Base-by-base conservation (phyloP, 495 filamentous ascomycete species). In the Aspergillus taichungensis region DNA sequence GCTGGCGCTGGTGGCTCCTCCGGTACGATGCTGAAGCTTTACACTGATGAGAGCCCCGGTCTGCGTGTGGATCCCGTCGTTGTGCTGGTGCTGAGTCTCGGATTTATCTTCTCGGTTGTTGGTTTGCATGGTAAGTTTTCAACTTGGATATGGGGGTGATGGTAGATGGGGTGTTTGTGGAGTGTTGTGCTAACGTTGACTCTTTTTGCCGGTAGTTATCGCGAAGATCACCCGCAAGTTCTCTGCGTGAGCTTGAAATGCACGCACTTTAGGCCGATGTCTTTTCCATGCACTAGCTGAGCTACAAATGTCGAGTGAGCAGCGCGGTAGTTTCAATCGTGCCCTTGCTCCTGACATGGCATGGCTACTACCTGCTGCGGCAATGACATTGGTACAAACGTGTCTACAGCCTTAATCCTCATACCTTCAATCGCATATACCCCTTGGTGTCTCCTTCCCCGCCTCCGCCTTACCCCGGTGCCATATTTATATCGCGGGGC, bases 21-120 rank as follows among this genome's bases (percentile, higher is more conserved):
- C 63, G 92, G 88, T 64, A 98, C 92, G 37, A 98, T 98, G 92
- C 78, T 98, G 66, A 88, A 91, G 67, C 84, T 98, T n/a, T 98
- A 98, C 78, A 98, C 92, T 33, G 92, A 98, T 60, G 92, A 98
- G 76, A 88, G 82, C 51, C 91, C 94, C 46, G 92, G 92, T 48
- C 69, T 98, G 51, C 91, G 95, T 66, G 92, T 98, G 46, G 92
- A 98, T 62, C 92, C 92, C 13, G 90, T 98, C 32, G 88, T 98
- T 41, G 92, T 98, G 37, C 73, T 98, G 59, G 90, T 94, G 49
- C 77, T 98, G 52, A 89, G 83, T 51, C 75, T 98, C 51, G 92
- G 91, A 35, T 98, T 98, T 70, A 98, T 98, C 65, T 94, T 97
- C 73, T 92, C 86, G 56, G 92, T 98, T 62, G 92, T 98, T 56